Conservation (phyloP, 1,139 yeast genomes). For the Candida labiduridarum region DNA sequence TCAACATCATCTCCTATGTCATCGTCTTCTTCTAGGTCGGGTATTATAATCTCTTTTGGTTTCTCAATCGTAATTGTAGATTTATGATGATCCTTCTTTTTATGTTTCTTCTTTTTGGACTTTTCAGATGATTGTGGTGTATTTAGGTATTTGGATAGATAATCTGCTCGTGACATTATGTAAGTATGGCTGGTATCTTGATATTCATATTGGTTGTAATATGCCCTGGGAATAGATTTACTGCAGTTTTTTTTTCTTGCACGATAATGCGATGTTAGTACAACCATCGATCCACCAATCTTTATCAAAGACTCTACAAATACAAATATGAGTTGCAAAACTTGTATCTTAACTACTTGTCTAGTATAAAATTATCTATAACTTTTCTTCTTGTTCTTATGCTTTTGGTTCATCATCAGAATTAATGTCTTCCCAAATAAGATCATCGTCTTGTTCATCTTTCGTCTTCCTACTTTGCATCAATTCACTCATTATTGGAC, state of each 20-base stretch:
- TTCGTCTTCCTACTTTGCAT: conserved; percentile 46
- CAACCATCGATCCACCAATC: too few relatives aligned
- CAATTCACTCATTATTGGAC: conserved; percentile 52
- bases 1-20: conserved; percentile 4
- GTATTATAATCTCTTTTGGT: conserved; percentile 4
- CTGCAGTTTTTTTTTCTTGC: background rate
- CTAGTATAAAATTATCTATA: background rate
- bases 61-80: conserved; percentile 1
- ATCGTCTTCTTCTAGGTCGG: conserved; percentile 6
- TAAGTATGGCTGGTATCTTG: background rate
- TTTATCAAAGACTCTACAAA: too few relatives aligned
- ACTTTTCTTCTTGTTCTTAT: background rate
- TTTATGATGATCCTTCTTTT: conserved; percentile 13
- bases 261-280: too few relatives aligned
- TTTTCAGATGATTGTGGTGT: background rate
- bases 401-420: conserved; percentile 23
- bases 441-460: conserved; percentile 30
- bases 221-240: background rate
- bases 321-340: too few relatives aligned
- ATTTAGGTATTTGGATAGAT: conserved; percentile 1
- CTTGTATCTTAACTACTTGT: too few relatives aligned
- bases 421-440: conserved; percentile 49
- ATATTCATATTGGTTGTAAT: background rate
- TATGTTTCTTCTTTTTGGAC: conserved; percentile 5
- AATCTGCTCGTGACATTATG: conserved; percentile 5